These are phyloP conservation scores for Dothistroma septosporum DNA, from an alignment of 2,329 filamentous ascomycete genomes.

Conservation along the genomic window DNA sequence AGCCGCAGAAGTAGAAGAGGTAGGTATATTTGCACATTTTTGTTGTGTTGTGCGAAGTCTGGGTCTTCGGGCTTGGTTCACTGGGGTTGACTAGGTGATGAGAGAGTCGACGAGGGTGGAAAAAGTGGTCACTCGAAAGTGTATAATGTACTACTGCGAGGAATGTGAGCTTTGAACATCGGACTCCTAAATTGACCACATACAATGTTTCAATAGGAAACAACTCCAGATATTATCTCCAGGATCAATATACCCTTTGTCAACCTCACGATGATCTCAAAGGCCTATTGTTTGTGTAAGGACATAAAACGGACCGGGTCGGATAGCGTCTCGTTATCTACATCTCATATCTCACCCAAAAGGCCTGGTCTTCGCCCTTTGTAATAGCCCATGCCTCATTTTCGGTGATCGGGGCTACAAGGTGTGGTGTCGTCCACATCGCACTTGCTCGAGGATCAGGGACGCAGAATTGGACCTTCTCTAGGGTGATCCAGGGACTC, in stretches of 20 bases:
- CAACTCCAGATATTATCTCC: background rate
- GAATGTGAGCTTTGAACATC: background rate
- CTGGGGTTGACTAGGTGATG: background rate
- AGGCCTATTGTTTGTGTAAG: background rate
- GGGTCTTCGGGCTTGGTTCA: background rate
- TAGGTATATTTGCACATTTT: constrained; percentile 47
- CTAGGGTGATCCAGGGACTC: background rate
- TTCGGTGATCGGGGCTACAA: background rate
- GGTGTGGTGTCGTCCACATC: background rate
- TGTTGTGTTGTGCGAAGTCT: background rate
- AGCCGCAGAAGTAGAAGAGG: constrained; percentile 47
- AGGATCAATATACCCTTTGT: background rate
- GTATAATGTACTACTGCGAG: background rate
- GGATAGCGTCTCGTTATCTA: background rate
- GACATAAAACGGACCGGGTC: background rate
- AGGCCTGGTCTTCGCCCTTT: background rate
- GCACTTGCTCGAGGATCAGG: background rate
- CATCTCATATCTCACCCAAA: background rate
- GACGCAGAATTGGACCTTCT: background rate
- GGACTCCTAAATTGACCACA: background rate
- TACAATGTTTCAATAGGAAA: background rate
- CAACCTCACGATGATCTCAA: background rate
- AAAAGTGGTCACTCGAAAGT: background rate
- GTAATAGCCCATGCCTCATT: background rate
- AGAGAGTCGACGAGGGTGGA: background rate